Evolutionary conservation across 75 land plant species (phyloP).

Genomic region (Pseudotsuga menziesii): DNA sequence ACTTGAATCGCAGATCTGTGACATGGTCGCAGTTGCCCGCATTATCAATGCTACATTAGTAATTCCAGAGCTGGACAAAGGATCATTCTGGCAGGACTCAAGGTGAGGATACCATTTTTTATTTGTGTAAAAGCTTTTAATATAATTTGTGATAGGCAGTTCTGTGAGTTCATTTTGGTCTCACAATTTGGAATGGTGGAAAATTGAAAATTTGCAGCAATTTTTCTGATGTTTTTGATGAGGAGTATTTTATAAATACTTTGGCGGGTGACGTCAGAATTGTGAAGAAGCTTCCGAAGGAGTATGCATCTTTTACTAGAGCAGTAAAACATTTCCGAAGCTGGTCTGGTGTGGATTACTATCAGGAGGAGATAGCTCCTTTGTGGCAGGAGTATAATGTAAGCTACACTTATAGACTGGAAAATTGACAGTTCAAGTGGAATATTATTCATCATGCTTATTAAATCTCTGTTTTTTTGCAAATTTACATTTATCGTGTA

Average conservation of each 20-base stretch:
- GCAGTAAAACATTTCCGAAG: slow-evolving; percentile 79
- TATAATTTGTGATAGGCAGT: not conserved
- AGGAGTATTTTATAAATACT: slow-evolving; percentile 67
- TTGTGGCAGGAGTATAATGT: slow-evolving; percentile 80
- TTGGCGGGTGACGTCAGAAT: slow-evolving; percentile 67
- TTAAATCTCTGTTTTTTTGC: not conserved
- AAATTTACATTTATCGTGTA: not conserved
- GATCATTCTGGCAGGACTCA: slow-evolving; percentile 95
- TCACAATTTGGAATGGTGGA: not conserved
- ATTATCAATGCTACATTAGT: slow-evolving; percentile 95
- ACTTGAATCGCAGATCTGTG: slow-evolving; percentile 68
- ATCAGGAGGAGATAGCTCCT: slow-evolving; percentile 62
- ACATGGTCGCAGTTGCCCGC: slow-evolving; percentile 98
- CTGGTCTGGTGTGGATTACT: slow-evolving; percentile 88
- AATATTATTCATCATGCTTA: not conserved
- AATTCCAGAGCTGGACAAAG: slow-evolving; percentile 94
- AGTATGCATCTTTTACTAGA: slow-evolving; percentile 43
- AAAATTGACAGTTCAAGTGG: not conserved
- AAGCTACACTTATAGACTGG: not conserved
- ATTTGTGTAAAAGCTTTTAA: not conserved
- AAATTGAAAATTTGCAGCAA: slow-evolving; percentile 44
- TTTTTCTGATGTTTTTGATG: slow-evolving; percentile 94
- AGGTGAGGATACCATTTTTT: slow-evolving; percentile 40
- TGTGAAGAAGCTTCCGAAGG: slow-evolving; percentile 73
- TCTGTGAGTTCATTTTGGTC: not conserved